A percentile compares a stretch with the other conserved stretches of the same genome.
These are phyloP conservation scores for Cryoendolithus antarcticus DNA, from an alignment of 2,329 filamentous ascomycete genomes.

Conservation along the genomic window DNA sequence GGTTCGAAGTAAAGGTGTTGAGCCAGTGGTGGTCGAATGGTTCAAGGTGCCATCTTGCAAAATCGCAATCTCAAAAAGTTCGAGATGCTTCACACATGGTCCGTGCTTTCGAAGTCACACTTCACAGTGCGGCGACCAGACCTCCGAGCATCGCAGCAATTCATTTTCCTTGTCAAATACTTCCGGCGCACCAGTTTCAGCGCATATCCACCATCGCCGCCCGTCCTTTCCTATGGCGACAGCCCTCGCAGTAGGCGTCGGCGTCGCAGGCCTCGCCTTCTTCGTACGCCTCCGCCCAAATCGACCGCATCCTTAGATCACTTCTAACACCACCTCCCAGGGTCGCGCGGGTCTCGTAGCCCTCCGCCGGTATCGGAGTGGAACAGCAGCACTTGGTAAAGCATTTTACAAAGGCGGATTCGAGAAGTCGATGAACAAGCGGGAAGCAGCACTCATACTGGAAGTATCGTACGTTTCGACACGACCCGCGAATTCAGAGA, in stretches of 20 bases:
- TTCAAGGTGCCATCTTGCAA: conserved; percentile 1
- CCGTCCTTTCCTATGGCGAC: conserved; percentile 39
- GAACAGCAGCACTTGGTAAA: conserved; percentile 65
- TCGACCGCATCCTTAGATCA: background rate
- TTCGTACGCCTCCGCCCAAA: conserved; percentile 34
- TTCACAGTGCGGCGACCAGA: too few relatives aligned
- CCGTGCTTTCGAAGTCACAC: too few relatives aligned
- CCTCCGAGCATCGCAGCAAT: too few relatives aligned
- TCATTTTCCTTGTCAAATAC: too few relatives aligned
- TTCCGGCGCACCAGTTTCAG: too few relatives aligned
- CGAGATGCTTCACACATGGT: too few relatives aligned
- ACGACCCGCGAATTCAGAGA: background rate
- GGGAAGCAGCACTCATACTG: conserved; percentile 82
- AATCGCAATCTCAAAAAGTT: background rate
- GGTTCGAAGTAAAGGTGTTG: background rate
- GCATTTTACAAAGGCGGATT: conserved; percentile 99
- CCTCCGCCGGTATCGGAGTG: conserved; percentile 67
- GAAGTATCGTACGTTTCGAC: conserved; percentile 60
- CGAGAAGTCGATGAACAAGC: conserved; percentile 83
- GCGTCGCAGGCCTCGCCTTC: conserved; percentile 54
- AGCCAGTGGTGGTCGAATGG: background rate
- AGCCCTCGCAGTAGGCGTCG: conserved; percentile 45
- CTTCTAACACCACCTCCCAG: conserved; percentile 34
- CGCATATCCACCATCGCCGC: background rate
- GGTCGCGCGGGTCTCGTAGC: conserved; percentile 88